A percentile compares a stretch with the other conserved stretches of the same genome.
Evolutionary conservation across 2,329 filamentous ascomycete genomes (phyloP).

Genomic region (Chaetomium olivaceum): DNA sequence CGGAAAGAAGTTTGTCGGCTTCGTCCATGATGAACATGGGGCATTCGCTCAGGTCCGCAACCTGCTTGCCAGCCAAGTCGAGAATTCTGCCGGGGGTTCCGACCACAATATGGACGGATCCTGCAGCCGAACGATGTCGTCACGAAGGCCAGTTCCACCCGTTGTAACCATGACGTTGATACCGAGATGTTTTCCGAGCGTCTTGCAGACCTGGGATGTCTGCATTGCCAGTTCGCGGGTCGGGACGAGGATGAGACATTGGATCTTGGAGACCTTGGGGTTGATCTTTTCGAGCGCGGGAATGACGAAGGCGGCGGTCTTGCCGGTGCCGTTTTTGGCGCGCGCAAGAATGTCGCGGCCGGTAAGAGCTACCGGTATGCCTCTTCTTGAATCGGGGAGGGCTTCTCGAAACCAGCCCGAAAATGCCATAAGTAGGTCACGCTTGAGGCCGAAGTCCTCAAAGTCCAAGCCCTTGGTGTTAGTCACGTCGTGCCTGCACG

Average conservation of each 20-base stretch:
- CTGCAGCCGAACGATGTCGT: slow-evolving; percentile 93
- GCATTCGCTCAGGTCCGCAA: slow-evolving; percentile 93
- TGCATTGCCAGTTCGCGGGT: slow-evolving; percentile 96
- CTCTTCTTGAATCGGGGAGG: slow-evolving; percentile 98
- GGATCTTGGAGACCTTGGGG: slow-evolving; percentile 92
- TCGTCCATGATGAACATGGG: slow-evolving; percentile 99
- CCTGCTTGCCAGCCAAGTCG: slow-evolving; percentile 92
- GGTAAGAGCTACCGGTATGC: slow-evolving; percentile 92
- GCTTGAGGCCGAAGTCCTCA: slow-evolving; percentile 93
- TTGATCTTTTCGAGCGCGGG: slow-evolving; percentile 94
- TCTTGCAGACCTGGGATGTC: slow-evolving; percentile 99
- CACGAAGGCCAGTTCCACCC: slow-evolving; percentile 89
- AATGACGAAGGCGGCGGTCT: slow-evolving; percentile 97
- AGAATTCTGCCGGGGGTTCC: slow-evolving; percentile 95
- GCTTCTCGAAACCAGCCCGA: slow-evolving; percentile 97
- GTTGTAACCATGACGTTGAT: slow-evolving; percentile 99
- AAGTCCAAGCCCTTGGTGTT: slow-evolving; percentile 97
- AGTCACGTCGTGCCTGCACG: slow-evolving; percentile 84
- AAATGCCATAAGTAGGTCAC: slow-evolving; percentile 97
- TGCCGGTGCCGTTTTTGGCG: slow-evolving; percentile 98
- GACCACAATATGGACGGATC: slow-evolving; percentile 97
- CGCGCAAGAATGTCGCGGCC: slow-evolving; percentile 93
- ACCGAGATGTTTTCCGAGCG: slow-evolving; percentile 91
- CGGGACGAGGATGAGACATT: slow-evolving; percentile 93
- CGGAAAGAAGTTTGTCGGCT: slow-evolving; percentile 94